Conservation (phyloP, 2,329 filamentous ascomycete species). For the Penicillium sumatraense region DNA sequence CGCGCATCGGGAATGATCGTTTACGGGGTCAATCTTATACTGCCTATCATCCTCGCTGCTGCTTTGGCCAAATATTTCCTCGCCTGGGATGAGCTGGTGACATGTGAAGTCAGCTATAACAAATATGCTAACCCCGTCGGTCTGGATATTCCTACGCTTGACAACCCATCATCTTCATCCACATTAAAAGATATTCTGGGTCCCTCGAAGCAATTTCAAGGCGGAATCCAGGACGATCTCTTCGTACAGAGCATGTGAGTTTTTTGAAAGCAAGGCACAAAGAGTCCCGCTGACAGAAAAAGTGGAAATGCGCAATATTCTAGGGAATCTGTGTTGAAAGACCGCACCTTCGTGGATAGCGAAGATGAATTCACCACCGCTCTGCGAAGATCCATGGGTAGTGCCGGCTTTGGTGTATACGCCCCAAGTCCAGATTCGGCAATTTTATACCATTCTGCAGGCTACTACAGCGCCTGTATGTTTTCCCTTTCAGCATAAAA, state of each 20-base stretch:
- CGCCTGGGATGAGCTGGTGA: background rate
- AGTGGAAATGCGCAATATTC: background rate
- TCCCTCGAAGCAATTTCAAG: background rate
- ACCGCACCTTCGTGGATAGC: background rate
- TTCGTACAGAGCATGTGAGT: background rate
- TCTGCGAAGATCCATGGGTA: background rate
- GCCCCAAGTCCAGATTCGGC: background rate
- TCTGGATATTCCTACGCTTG: background rate
- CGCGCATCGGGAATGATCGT: background rate
- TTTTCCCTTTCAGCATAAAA: background rate
- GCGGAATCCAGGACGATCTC: background rate
- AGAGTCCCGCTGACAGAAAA: background rate
- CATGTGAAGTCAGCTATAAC: background rate
- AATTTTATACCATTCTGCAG: background rate
- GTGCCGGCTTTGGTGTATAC: background rate
- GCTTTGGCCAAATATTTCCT: background rate
- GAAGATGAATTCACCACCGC: slow-evolving; percentile 1
- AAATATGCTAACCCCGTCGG: background rate
- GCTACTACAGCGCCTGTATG: background rate
- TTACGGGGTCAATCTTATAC: background rate
- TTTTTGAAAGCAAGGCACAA: background rate
- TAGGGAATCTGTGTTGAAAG: background rate
- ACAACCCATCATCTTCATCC: background rate
- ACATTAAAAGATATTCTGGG: background rate
- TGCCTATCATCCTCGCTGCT: slow-evolving; percentile 1